Percentiles rank a stretch among this genome's conserved stretches.
These are phyloP conservation scores for Asterella californica DNA, from an alignment of 225 moss, liverwort and hornwort species.

Conservation along the genomic window DNA sequence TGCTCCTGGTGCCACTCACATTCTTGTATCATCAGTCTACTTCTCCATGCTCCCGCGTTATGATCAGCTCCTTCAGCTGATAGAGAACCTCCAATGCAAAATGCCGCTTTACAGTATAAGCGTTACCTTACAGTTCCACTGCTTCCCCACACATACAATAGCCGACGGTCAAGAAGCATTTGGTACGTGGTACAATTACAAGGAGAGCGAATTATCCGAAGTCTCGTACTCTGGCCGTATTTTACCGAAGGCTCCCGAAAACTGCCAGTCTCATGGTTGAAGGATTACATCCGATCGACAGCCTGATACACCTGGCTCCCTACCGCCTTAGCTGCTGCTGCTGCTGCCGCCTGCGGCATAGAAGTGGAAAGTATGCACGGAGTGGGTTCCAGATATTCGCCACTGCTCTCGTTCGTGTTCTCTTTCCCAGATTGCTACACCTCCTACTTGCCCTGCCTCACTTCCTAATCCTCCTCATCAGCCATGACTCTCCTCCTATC, in stretches of 20 bases:
- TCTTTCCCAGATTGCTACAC: not conserved
- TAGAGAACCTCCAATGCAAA: not conserved
- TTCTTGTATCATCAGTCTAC: not conserved
- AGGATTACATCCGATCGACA: not conserved
- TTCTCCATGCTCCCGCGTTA: not conserved
- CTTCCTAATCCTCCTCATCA: constrained; percentile 15
- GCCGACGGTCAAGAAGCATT: constrained; percentile 12
- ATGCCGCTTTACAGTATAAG: not conserved
- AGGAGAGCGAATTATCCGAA: not conserved
- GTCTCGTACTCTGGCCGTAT: not conserved
- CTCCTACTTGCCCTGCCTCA: constrained; percentile 1
- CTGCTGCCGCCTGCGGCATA: not conserved
- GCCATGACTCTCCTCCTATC: not conserved
- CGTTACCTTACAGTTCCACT: not conserved
- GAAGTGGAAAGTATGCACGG: not conserved
- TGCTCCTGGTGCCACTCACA: not conserved
- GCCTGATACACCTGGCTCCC: not conserved
- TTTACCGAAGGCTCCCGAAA: not conserved
- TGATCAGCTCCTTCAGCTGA: not conserved
- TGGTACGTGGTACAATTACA: not conserved
- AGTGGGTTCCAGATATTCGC: not conserved
- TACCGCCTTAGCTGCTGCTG: not conserved
- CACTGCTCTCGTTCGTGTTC: not conserved
- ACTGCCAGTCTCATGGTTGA: not conserved
- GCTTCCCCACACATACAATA: not conserved